Base-by-base conservation (phyloP, 257 asterid genomes). In the Eucommia ulmoides region DNA sequence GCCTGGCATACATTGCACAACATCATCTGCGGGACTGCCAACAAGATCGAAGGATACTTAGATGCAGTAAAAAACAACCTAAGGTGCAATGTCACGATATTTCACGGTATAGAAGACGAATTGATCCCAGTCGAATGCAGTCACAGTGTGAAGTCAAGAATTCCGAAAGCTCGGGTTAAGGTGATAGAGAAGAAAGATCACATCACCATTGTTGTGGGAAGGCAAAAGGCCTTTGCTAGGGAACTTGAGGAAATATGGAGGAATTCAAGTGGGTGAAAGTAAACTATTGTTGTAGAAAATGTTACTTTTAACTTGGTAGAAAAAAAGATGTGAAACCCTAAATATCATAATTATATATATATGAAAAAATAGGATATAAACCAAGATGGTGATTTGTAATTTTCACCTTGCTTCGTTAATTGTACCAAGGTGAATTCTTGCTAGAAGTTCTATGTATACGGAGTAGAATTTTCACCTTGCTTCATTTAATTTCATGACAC, bases 1-100 rank as follows among this genome's bases (percentile, higher is more conserved):
- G 94, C 96, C 14, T 89, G 98, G 98, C 98, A 89, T 22, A 89
- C 98, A 0, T 81, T 89, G 2, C 98, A 89, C 84, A 89, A 89
- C 68, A 73, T 89, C 1, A 80, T 89, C 0, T 86, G 91, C 10
- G 98, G 98, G 5, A 83, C 93, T 2, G 98, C 94, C 2, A 82
- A 68, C 1, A 82, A 79, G 57, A 74, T 89, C 10, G 96, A 89
- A 58, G 81, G 65, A 1, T 86, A 89, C 33, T 59, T 89, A 49
- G 88, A 89, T 17, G 78, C 65, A 51, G 82, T 89, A 9, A 62
- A 61, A 50, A 70, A 72, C 20, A 49, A 54, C 1, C 49, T 83
- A 2, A 82, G 72, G 50, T 85, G 96, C 61, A 58, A 75, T 0
- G 66, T 89, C 7, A 67, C 82, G 1, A 65, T 89, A 29, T 71